Evolutionary conservation across 441 rosid genomes (phyloP).

Genomic region (Lepidium campestre): DNA sequence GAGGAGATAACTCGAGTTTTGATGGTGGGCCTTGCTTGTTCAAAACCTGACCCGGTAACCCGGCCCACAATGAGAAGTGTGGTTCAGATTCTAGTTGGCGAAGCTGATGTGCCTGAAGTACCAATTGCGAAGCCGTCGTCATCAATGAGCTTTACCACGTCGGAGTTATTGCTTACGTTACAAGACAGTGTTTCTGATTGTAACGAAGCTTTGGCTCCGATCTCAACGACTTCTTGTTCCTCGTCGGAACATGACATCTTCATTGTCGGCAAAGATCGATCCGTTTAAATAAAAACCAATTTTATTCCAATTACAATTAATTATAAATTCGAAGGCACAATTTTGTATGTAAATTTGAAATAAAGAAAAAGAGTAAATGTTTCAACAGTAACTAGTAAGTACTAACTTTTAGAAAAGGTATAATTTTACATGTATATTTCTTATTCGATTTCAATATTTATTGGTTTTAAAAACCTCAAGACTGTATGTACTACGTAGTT

Average conservation of each 20-base stretch:
- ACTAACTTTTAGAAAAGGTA: background rate
- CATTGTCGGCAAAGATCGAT: slow-evolving; percentile 43
- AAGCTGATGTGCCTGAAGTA: slow-evolving; percentile 73
- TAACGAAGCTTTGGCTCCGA: slow-evolving; percentile 43
- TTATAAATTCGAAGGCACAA: slow-evolving; percentile 9
- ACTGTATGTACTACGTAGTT: too few species aligned
- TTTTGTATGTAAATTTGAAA: slow-evolving; percentile 14
- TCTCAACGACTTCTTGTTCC: slow-evolving; percentile 46
- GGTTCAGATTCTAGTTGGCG: slow-evolving; percentile 87
- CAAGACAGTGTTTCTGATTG: slow-evolving; percentile 91
- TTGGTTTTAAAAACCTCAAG: background rate
- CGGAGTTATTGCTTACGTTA: slow-evolving; percentile 66
- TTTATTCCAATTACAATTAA: background rate
- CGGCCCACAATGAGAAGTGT: slow-evolving; percentile 82
- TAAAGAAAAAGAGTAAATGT: background rate
- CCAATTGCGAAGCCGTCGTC: slow-evolving; percentile 77
- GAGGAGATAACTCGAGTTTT: slow-evolving; percentile 61
- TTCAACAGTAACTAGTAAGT: too few species aligned
- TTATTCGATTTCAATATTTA: background rate
- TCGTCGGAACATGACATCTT: slow-evolving; percentile 56
- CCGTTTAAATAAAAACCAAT: slow-evolving; percentile 31
- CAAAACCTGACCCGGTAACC: slow-evolving; percentile 81
- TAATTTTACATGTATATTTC: background rate
- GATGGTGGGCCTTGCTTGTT: slow-evolving; percentile 82
- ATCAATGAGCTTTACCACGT: slow-evolving; percentile 78